A percentile compares a stretch with the other conserved stretches of the same genome.
Conservation (phyloP, 2,329 filamentous ascomycete species). For the Colletotrichum lupini region DNA sequence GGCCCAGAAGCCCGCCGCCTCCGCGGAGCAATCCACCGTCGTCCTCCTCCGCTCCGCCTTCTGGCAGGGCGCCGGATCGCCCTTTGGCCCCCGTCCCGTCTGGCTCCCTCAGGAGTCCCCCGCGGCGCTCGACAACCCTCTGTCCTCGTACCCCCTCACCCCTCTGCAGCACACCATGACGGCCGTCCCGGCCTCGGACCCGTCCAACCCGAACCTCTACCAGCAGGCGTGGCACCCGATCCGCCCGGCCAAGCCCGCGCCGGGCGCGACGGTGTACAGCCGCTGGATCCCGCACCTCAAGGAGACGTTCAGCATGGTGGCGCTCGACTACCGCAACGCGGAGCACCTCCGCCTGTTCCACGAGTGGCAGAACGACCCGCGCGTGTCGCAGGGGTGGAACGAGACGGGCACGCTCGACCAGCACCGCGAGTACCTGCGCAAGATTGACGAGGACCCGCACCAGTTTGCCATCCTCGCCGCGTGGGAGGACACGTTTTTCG, state of each 20-base stretch:
- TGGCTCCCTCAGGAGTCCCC: slow-evolving; percentile 65
- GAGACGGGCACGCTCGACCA: slow-evolving; percentile 81
- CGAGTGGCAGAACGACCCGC: slow-evolving; percentile 85
- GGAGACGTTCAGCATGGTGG: slow-evolving; percentile 83
- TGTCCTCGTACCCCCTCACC: slow-evolving; percentile 59
- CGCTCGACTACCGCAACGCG: slow-evolving; percentile 72
- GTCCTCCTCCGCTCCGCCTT: slow-evolving; percentile 67
- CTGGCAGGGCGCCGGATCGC: slow-evolving; percentile 78
- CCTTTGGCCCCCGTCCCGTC: slow-evolving; percentile 71
- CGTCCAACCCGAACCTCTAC: slow-evolving; percentile 51
- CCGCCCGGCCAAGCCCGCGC: slow-evolving; percentile 76
- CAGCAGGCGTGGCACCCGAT: slow-evolving; percentile 75
- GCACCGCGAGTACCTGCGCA: slow-evolving; percentile 77
- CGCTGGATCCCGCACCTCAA: slow-evolving; percentile 81
- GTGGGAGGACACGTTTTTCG: slow-evolving; percentile 78
- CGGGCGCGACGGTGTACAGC: slow-evolving; percentile 79
- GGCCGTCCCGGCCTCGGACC: slow-evolving; percentile 51
- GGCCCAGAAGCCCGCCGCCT: slow-evolving; percentile 41
- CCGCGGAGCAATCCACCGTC: slow-evolving; percentile 47
- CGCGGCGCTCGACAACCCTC: slow-evolving; percentile 47
- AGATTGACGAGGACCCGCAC: slow-evolving; percentile 77
- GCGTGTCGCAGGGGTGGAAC: slow-evolving; percentile 84
- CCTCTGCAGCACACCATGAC: slow-evolving; percentile 59
- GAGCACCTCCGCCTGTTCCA: slow-evolving; percentile 79
- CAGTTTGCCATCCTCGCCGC: slow-evolving; percentile 75